These are phyloP conservation scores for Pachysandra terminalis DNA, from an alignment of 164 flowering plant species.

Conservation along the genomic window DNA sequence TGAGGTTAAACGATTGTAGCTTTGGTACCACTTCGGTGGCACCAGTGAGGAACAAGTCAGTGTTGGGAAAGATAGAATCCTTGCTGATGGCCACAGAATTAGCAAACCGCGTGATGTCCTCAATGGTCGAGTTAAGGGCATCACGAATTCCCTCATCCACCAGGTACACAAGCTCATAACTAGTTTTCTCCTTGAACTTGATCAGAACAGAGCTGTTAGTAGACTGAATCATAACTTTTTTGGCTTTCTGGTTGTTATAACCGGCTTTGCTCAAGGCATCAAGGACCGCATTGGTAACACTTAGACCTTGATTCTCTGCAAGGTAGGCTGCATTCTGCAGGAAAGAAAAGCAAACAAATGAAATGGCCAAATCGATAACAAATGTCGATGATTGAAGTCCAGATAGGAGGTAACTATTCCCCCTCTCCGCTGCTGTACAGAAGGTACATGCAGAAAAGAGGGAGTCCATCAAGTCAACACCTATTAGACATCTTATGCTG, in stretches of 20 bases:
- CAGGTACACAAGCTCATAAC: conserved; percentile 59
- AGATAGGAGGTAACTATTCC: neutral
- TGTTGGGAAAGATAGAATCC: conserved; percentile 45
- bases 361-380: neutral
- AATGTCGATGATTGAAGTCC: neutral
- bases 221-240: too few species aligned
- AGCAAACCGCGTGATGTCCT: conserved; percentile 71
- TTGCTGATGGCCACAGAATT: conserved; percentile 56
- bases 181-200: too few species aligned
- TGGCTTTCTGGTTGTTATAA: conserved; percentile 37
- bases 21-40: conserved; percentile 42
- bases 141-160: conserved; percentile 58
- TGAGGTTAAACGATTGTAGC: conserved; percentile 46
- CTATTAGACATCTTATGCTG: too few species aligned
- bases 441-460: too few species aligned
- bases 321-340: conserved; percentile 82
- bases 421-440: too few species aligned
- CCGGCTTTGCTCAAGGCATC: too few species aligned
- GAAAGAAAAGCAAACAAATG: conserved; percentile 25
- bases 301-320: conserved; percentile 50
- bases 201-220: too few species aligned
- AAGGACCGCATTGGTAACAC: too few species aligned
- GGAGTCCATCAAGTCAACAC: too few species aligned
- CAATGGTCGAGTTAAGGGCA: conserved; percentile 38
- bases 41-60: conserved; percentile 29